Base-by-base conservation (phyloP, 1,284 basidiomycete genomes). In the Nidula niveotomentosa region DNA sequence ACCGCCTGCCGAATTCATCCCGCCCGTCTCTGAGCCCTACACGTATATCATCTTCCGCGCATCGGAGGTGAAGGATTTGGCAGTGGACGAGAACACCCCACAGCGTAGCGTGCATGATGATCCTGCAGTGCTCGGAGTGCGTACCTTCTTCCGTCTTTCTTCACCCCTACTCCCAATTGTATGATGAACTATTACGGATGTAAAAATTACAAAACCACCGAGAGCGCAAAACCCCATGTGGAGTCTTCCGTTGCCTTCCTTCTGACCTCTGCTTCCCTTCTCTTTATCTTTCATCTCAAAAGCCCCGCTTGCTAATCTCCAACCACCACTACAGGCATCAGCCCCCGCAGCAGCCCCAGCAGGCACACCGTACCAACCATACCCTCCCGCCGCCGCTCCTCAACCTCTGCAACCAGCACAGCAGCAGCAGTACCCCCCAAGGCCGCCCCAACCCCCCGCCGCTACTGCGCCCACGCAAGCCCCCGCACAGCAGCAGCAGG, bases 1-100 rank as follows among this genome's bases (percentile, higher is more conserved):
- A 60, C 87, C 88, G 10, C 80, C 84, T 39, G 72, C 78, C 41
- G 85, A 90, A 64, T 91, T 85, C 69, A 90, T 91, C 53, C 86
- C 90, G 3, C 89, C 89, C 0, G 85, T 86, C 43, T 81, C 84
- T 68, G 86, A 90, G 57, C 89, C 89, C 0, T 91, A 91, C 67
- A 79, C 86, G 60, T 91, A 90, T 69, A 91, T 91, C 71, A 89
- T 91, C 58, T 91, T 91, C 74, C 88, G 88, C 57, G 89, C 89
- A 9, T 90, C 88, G 6, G 89, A 91, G 69, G 90, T 91, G 58
- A 91, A 91, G 62, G 89, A 91, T 63, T 76, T 91, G 15, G 79
- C 87, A 33, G 88, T 91, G 10, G 90, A 91, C 61, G 86, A 90
- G 58, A 79, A 81, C 2, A 62, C 77, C 33, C 76, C 78, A 10